A percentile compares a stretch with the other conserved stretches of the same genome.
These are phyloP conservation scores for Penicillium sclerotigenum DNA, from an alignment of 2,329 filamentous ascomycete genomes.

Conservation along the genomic window DNA sequence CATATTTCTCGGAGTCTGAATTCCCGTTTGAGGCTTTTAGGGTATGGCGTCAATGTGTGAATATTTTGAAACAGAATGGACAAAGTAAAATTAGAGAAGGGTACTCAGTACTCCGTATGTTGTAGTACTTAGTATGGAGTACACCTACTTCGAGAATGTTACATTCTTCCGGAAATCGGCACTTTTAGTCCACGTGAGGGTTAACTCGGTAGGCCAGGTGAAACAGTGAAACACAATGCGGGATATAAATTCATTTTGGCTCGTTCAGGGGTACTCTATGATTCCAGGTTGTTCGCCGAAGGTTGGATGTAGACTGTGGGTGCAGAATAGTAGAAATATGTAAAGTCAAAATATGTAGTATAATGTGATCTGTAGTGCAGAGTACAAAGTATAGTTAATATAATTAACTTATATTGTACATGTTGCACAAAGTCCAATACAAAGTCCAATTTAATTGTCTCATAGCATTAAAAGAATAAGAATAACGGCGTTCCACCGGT, in stretches of 20 bases:
- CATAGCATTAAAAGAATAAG: no score
- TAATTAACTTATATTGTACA: not conserved
- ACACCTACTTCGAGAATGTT: not conserved
- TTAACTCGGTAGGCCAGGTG: conserved; percentile 2
- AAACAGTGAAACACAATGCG: conserved; percentile 1
- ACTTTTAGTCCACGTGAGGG: conserved; percentile 3
- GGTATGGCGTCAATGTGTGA: not conserved
- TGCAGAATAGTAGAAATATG: not conserved
- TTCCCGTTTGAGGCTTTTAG: not conserved
- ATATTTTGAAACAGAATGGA: not conserved
- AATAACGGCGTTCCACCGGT: not conserved
- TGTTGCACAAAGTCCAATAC: not conserved
- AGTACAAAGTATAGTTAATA: not conserved
- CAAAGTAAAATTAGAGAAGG: not conserved
- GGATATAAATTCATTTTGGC: not conserved
- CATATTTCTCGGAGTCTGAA: not conserved
- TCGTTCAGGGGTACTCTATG: not conserved
- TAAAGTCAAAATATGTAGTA: not conserved
- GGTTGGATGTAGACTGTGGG: not conserved
- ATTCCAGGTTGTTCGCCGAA: not conserved
- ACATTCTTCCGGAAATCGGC: conserved; percentile 4
- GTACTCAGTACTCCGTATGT: not conserved
- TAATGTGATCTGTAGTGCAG: not conserved
- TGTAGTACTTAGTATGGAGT: not conserved
- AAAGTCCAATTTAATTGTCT: not conserved